Conservation (phyloP, 1,139 yeast genomes). For the Arxiozyma heterogenica region DNA sequence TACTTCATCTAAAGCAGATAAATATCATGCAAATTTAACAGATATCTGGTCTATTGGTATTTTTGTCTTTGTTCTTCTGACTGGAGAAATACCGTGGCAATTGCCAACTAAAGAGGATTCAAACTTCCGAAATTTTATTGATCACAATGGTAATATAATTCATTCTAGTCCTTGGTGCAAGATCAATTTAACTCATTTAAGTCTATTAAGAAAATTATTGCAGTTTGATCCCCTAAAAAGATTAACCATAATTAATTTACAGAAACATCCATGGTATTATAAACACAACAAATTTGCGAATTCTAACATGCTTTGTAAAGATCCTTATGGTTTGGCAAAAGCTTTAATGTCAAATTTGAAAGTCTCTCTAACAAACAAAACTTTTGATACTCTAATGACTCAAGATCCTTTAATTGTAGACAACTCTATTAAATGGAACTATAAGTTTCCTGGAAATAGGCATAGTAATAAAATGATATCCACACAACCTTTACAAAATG, state of each 20-base stretch:
- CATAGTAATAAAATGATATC: conserved; percentile 7
- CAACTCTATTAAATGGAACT: conserved; percentile 10
- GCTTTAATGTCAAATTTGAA: conserved; percentile 38
- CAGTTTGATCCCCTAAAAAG: conserved; percentile 40
- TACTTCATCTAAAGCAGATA: conserved; percentile 24
- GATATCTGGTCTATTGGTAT: conserved; percentile 64
- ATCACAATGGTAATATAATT: conserved; percentile 36
- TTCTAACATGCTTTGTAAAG: conserved; percentile 39
- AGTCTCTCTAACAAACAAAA: conserved; percentile 40
- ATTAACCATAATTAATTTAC: conserved; percentile 34
- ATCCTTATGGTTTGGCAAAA: conserved; percentile 39
- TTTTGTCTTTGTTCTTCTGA: conserved; percentile 46
- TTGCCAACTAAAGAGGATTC: conserved; percentile 44
- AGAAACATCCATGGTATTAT: conserved; percentile 45
- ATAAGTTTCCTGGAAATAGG: conserved; percentile 1
- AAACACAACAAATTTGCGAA: conserved; percentile 36
- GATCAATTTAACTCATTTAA: conserved; percentile 39
- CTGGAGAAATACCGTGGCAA: conserved; percentile 64
- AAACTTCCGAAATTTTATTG: conserved; percentile 38
- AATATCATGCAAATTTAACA: conserved; percentile 44
- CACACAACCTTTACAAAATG: conserved; percentile 24
- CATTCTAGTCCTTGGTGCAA: conserved; percentile 44
- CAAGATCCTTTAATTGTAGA: conserved; percentile 3
- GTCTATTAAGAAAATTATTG: conserved; percentile 43
- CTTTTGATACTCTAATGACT: conserved; percentile 27